A percentile compares a stretch with the other conserved stretches of the same genome.
phyloP scores from a whole-genome alignment of 805 yeast genomes.

The Zygosaccharomyces siamensis region DNA sequence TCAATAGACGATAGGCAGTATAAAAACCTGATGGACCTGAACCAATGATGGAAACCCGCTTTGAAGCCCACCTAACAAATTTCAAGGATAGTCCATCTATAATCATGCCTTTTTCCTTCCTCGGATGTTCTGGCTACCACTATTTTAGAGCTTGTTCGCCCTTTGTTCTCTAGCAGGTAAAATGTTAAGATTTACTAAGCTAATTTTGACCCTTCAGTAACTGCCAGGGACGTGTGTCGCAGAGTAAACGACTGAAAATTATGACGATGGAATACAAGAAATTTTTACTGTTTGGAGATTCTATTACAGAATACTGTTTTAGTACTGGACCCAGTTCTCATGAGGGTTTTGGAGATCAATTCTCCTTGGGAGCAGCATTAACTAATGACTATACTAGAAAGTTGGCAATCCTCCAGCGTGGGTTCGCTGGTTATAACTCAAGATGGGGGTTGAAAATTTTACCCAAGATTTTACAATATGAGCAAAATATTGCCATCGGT shows the following conservation, averaged over 20 bases:
- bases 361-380: conserved; percentile 49
- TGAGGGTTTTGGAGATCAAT: conserved; percentile 32
- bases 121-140: background rate
- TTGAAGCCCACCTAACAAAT: conserved; percentile 9
- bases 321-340: conserved; percentile 29
- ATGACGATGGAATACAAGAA: conserved; percentile 33
- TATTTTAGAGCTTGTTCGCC: background rate
- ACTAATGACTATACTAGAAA: conserved; percentile 50
- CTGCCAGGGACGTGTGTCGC: background rate
- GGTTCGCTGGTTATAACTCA: conserved; percentile 72
- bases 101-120: conserved; percentile 2
- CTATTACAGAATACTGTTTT: conserved; percentile 55
- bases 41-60: conserved; percentile 71
- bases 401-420: conserved; percentile 67
- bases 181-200: background rate
- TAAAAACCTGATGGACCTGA: conserved; percentile 97
- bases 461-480: conserved; percentile 48
- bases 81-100: background rate
- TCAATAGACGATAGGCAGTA: conserved; percentile 69
- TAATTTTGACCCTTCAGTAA: background rate
- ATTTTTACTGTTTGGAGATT: conserved; percentile 64
- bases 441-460: conserved; percentile 51
- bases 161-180: background rate
- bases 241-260: background rate
- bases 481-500: conserved; percentile 42